A percentile compares a stretch with the other conserved stretches of the same genome.
phyloP scores from a whole-genome alignment of 495 filamentous ascomycete species.

The Talaromyces nanjingensis region DNA sequence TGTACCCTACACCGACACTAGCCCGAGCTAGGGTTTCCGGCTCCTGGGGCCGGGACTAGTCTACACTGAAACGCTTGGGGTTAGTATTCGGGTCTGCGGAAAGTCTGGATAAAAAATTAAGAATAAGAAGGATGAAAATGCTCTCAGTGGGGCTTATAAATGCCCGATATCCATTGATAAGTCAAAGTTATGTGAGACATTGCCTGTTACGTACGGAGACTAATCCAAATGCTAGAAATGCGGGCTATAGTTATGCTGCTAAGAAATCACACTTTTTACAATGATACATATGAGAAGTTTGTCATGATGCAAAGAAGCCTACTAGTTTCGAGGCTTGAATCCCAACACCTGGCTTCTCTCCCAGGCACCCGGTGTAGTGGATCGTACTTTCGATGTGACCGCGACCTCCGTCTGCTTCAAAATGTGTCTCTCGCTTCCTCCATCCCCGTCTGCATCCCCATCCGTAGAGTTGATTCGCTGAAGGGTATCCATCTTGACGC shows the following conservation, averaged over 20 bases:
- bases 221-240: background rate
- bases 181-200: background rate
- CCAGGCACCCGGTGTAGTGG: slow-evolving; percentile 2
- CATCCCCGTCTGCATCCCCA: background rate
- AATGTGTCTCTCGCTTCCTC: slow-evolving; percentile 3
- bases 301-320: background rate
- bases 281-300: background rate
- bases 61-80: background rate
- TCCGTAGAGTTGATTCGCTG: background rate
- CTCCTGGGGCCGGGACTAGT: too few species aligned
- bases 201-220: background rate
- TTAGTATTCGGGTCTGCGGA: background rate
- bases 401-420: slow-evolving; percentile 2
- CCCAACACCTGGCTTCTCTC: slow-evolving; percentile 5
- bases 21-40: background rate
- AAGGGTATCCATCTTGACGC: slow-evolving; percentile 3
- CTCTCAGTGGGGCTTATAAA: background rate
- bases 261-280: background rate
- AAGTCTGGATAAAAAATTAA: background rate
- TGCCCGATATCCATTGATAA: background rate
- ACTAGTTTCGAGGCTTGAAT: background rate
- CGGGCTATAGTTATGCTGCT: background rate
- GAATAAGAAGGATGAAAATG: background rate
- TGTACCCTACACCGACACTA: background rate
- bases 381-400: background rate